Percentiles rank a stretch among this genome's conserved stretches.
Conservation (phyloP, 768 basidiomycete genomes). For the Holtermanniella nyarrowii region DNA sequence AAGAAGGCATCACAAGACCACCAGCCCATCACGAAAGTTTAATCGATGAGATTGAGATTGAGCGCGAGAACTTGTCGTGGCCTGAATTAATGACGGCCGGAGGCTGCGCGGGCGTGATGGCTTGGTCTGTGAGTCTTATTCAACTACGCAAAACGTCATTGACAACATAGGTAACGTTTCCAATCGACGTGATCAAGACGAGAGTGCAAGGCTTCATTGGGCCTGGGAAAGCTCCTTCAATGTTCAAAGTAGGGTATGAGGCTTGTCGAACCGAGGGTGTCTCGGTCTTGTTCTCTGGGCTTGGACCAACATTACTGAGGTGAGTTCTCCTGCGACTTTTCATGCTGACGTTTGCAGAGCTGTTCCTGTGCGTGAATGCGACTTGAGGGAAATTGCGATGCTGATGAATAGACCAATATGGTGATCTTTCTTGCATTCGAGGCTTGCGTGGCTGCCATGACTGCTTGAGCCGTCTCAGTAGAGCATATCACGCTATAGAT, state of each 20-base stretch:
- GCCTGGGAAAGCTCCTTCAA: constrained; percentile 1
- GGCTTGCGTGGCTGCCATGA: constrained; percentile 29
- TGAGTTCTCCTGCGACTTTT: constrained; percentile 36
- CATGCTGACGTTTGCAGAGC: constrained; percentile 6
- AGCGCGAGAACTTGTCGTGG: constrained; percentile 45
- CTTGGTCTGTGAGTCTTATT: constrained; percentile 50
- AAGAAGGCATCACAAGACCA: constrained; percentile 35
- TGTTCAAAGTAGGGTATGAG: constrained; percentile 13
- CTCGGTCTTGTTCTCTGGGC: constrained; percentile 62
- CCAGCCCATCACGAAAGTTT: constrained; percentile 50
- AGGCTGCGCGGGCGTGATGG: constrained; percentile 62
- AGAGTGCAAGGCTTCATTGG: constrained; percentile 55
- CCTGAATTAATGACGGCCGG: constrained; percentile 59
- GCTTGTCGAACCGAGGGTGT: constrained; percentile 51
- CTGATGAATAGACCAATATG: constrained; percentile 26
- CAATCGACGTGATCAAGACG: constrained; percentile 82
- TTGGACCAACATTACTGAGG: constrained; percentile 73
- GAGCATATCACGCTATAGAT: background rate
- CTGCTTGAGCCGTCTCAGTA: too few species aligned
- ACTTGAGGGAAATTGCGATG: too few species aligned
- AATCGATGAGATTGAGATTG: constrained; percentile 44
- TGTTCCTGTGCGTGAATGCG: constrained; percentile 5
- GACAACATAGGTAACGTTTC: constrained; percentile 54
- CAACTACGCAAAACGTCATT: background rate
- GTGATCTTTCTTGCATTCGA: constrained; percentile 39